Percentiles rank a stretch among this genome's conserved stretches.
Evolutionary conservation across 768 basidiomycete genomes (phyloP).

Genomic region (Kwoniella newhampshirensis): DNA sequence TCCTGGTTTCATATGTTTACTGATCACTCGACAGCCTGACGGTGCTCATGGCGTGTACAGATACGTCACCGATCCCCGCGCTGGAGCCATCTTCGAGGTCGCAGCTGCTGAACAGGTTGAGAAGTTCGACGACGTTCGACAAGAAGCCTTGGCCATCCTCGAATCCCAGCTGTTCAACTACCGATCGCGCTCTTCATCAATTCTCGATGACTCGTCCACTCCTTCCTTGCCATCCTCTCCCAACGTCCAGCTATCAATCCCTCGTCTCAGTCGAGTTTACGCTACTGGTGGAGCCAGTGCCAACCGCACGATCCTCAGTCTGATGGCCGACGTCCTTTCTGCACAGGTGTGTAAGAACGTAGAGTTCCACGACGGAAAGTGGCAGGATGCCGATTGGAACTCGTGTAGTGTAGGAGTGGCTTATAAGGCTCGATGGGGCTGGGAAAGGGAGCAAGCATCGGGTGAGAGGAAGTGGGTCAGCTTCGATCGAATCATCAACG

Average conservation of each 20-base stretch:
- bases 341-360: conserved; percentile 65
- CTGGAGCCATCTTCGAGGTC: conserved; percentile 14
- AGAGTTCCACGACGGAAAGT: conserved; percentile 29
- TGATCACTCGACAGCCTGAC: conserved; percentile 57
- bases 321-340: conserved; percentile 75
- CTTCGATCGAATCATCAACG: conserved; percentile 40
- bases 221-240: conserved; percentile 21
- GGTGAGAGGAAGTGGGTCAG: conserved; percentile 24
- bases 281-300: conserved; percentile 76
- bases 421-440: conserved; percentile 48
- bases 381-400: conserved; percentile 42
- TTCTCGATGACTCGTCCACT: conserved; percentile 48
- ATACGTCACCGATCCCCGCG: conserved; percentile 26
- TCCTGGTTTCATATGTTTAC: neutral
- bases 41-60: conserved; percentile 68
- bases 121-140: conserved; percentile 54
- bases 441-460: conserved; percentile 36
- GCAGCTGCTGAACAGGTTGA: conserved; percentile 22
- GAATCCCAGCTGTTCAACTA: conserved; percentile 85
- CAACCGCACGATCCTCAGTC: conserved; percentile 69
- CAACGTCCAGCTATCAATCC: conserved; percentile 1
- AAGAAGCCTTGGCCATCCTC: conserved; percentile 65
- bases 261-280: conserved; percentile 64
- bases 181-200: conserved; percentile 66
- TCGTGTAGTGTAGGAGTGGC: conserved; percentile 45